Evolutionary conservation across 2,329 filamentous ascomycete species (phyloP), one percentile per base, ranked within the genome.

Genomic region (Scedosporium aurantiacum): DNA sequence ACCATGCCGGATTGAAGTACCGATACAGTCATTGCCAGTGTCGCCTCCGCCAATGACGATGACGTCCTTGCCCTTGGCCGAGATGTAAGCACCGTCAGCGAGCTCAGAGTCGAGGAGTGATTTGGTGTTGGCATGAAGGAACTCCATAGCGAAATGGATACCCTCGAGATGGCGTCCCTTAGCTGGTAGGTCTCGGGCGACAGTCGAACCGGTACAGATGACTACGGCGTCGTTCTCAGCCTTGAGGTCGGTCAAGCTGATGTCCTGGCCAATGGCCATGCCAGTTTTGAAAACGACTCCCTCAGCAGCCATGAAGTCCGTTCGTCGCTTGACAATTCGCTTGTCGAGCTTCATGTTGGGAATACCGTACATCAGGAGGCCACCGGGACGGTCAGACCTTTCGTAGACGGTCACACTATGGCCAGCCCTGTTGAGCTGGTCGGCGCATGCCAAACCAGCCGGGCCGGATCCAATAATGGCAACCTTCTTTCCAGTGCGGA

Each of bases 311-410:
- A 97, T 93, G 75, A 97, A 91, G 75, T 97, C 90, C 57, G 94
- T 91, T 73, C 93, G 89, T 60, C 93, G 89, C 81, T 97, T 93
- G 63, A 97, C 93, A 65, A 97, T 87, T 71, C 91, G 91, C 83
- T 97, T 97, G 79, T 97, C 93, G 50, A 97, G 88, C 81, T 97
- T 97, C 93, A 97, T 97, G 81, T 97, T 97, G 67, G 93, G 93
- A 67, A 97, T 97, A 67, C 93, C 93, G 72, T 97, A 97, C 93
- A 97, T 97, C 70, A 97, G 84, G 61, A 97, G 81, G 74, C 93
- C 93, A 76, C 93, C 93, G 62, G 88, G 79, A 66, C 93, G 90
- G 72, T 97, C 93, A 63, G 91, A 85, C 66, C 93, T 90, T 81
- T 97, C 93, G 70, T 94, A 97, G 18, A 97, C 85, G 12, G 91